phyloP scores from a whole-genome alignment of 768 basidiomycete genomes.

The Termitomyces titanicus region DNA sequence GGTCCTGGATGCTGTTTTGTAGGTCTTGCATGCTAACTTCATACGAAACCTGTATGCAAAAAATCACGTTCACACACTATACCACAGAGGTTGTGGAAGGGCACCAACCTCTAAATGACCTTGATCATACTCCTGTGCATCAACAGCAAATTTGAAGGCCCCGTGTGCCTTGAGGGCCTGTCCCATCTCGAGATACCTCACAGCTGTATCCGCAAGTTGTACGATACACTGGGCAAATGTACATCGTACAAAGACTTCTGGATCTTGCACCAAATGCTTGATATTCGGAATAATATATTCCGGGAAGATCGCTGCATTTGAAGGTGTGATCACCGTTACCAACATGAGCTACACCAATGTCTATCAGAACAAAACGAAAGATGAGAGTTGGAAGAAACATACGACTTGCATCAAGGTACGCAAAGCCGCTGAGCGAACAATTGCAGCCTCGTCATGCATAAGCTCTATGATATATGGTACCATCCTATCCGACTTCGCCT shows the following conservation, averaged over 20 bases:
- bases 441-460: slow-evolving; percentile 78
- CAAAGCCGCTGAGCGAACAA: slow-evolving; percentile 78
- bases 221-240: slow-evolving; percentile 84
- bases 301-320: slow-evolving; percentile 70
- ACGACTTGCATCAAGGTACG: slow-evolving; percentile 83
- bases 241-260: slow-evolving; percentile 78
- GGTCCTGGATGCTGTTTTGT: slow-evolving; percentile 81
- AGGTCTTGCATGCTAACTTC: slow-evolving; percentile 85
- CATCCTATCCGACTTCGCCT: slow-evolving; percentile 91
- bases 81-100: not conserved
- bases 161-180: slow-evolving; percentile 88
- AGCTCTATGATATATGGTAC: slow-evolving; percentile 90
- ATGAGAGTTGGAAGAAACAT: slow-evolving; percentile 23
- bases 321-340: slow-evolving; percentile 23
- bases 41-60: slow-evolving; percentile 70
- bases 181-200: slow-evolving; percentile 89
- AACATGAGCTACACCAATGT: slow-evolving; percentile 17
- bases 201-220: slow-evolving; percentile 79
- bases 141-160: slow-evolving; percentile 57
- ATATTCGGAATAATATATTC: slow-evolving; percentile 96
- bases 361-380: not conserved
- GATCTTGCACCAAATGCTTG: slow-evolving; percentile 75
- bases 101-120: slow-evolving; percentile 72
- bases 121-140: slow-evolving; percentile 71
- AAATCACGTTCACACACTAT: not conserved